These are phyloP conservation scores for Oryza glumipatula DNA, from an alignment of 176 grass and related monocot genomes.

Conservation along the genomic window DNA sequence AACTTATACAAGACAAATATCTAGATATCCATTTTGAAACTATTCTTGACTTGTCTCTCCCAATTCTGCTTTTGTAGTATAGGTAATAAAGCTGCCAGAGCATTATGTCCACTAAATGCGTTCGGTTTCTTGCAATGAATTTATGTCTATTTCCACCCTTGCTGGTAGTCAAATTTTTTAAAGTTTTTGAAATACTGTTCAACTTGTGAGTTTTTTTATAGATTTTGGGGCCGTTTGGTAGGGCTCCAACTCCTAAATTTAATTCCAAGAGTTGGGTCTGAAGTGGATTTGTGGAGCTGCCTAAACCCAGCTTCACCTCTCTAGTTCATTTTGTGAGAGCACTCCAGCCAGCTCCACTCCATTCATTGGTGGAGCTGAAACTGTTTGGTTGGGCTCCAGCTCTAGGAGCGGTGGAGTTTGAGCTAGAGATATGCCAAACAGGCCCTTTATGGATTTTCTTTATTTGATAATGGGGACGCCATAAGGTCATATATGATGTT, in stretches of 20 bases:
- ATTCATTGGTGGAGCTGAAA: no score
- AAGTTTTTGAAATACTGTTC: neutral
- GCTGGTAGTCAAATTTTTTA: neutral
- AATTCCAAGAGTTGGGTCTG: no score
- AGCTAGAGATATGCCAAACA: no score
- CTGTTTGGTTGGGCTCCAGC: no score
- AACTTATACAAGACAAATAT: neutral
- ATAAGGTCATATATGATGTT: neutral
- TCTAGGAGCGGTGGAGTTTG: no score
- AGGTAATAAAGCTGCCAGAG: neutral
- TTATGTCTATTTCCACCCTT: slow-evolving; percentile 15
- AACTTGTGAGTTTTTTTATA: neutral
- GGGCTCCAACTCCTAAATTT: no score
- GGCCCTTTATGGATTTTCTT: neutral
- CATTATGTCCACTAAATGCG: neutral
- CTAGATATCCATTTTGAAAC: slow-evolving; percentile 17
- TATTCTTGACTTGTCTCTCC: neutral
- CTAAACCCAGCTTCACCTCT: no score
- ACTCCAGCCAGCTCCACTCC: no score
- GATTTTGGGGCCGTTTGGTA: neutral
- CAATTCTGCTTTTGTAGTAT: neutral
- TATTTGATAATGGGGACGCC: neutral
- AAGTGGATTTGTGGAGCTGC: no score
- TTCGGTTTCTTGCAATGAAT: slow-evolving; percentile 4
- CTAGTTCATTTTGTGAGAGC: no score